Conservation (phyloP, 345 rosid genomes). For the Salix caprea region DNA sequence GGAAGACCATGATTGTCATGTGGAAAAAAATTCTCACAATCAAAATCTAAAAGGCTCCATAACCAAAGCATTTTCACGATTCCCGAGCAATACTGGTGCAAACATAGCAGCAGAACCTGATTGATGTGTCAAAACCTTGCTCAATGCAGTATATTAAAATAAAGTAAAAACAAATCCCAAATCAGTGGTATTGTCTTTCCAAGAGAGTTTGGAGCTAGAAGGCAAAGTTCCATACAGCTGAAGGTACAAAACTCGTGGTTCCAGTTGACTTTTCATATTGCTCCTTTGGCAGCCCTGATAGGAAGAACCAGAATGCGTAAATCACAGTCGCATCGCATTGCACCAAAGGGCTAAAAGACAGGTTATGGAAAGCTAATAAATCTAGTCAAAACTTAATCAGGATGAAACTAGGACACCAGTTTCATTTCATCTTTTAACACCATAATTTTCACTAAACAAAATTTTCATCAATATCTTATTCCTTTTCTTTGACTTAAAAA, state of each 20-base stretch:
- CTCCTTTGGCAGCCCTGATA: conserved; percentile 51
- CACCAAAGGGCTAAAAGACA: neutral
- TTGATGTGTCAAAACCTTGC: conserved; percentile 59
- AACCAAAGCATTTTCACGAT: conserved; percentile 56
- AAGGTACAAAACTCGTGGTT: conserved; percentile 53
- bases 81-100: conserved; percentile 50
- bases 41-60: conserved; percentile 54
- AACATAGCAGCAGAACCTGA: conserved; percentile 59
- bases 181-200: neutral
- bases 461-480: neutral
- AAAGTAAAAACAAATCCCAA: neutral
- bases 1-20: conserved; percentile 50
- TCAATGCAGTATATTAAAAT: conserved; percentile 17
- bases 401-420: neutral
- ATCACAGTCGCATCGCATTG: neutral
- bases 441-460: neutral
- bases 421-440: neutral
- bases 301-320: too few species aligned
- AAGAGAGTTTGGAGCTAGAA: conserved; percentile 1
- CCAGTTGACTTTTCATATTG: conserved; percentile 27
- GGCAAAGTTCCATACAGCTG: conserved; percentile 38
- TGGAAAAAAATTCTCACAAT: conserved; percentile 58
- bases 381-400: neutral
- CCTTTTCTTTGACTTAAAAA: neutral
- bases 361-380: neutral